Evolutionary conservation across 352 stramenopile genomes (phyloP).

Genomic region (Phytophthora sojae): DNA sequence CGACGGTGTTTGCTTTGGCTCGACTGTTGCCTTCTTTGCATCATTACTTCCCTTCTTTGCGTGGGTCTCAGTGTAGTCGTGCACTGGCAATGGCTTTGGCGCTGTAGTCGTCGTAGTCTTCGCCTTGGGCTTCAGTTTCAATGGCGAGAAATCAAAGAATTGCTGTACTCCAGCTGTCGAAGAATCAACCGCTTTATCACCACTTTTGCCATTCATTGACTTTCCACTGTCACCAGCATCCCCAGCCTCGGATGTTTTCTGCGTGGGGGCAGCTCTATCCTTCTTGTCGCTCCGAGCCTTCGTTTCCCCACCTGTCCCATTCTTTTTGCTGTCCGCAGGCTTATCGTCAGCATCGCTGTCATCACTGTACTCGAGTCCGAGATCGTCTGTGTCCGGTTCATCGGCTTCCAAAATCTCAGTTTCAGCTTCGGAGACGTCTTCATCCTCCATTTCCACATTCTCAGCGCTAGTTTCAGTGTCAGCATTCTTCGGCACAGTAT

Average conservation of each 20-base stretch:
- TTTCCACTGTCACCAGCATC: conserved; percentile 1
- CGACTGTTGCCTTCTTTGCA: conserved; percentile 1
- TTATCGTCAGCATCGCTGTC: conserved; percentile 35
- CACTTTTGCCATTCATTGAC: neutral
- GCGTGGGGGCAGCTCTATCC: neutral
- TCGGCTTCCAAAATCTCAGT: conserved; percentile 49
- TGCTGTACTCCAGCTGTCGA: conserved; percentile 39
- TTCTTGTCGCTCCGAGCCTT: conserved; percentile 9
- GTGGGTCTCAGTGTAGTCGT: conserved; percentile 33
- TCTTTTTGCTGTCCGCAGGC: neutral
- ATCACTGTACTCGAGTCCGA: conserved; percentile 50
- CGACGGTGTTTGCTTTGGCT: neutral
- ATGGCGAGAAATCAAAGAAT: conserved; percentile 46
- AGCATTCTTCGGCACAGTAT: neutral
- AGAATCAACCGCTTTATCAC: conserved; percentile 4
- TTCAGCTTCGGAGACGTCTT: conserved; percentile 49
- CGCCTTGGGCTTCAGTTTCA: conserved; percentile 39
- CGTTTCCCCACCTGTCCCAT: neutral
- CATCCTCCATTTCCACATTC: conserved; percentile 14
- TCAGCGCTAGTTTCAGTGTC: neutral
- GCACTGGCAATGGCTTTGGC: conserved; percentile 41
- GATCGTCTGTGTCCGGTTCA: conserved; percentile 38
- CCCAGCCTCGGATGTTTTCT: neutral
- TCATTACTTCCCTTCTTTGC: conserved; percentile 14
- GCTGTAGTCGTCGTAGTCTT: conserved; percentile 21